These are phyloP conservation scores for Amaranthus palmeri DNA, from an alignment of 148 eudicot genomes.

Conservation along the genomic window DNA sequence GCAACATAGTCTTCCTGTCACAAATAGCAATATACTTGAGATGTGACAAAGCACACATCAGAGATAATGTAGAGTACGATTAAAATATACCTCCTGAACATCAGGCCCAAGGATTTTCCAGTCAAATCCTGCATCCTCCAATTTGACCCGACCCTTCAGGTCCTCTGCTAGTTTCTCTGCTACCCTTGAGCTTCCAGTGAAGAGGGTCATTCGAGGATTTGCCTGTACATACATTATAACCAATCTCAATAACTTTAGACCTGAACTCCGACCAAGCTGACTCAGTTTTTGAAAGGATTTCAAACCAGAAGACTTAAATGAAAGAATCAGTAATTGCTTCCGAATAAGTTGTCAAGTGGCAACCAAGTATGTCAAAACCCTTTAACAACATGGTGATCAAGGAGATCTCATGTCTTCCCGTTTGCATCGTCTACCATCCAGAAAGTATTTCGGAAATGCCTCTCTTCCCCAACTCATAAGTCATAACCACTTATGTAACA, in stretches of 20 bases:
- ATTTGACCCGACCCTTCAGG: conserved; percentile 70
- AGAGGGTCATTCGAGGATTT: conserved; percentile 96
- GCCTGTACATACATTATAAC: conserved; percentile 42
- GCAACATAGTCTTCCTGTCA: conserved; percentile 87
- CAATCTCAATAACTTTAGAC: not conserved
- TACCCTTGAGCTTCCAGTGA: conserved; percentile 95
- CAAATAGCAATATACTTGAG: conserved; percentile 6
- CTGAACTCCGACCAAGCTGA: not conserved
- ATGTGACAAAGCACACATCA: not conserved
- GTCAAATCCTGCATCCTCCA: conserved; percentile 99
- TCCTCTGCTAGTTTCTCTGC: conserved; percentile 90
- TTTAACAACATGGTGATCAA: no score
- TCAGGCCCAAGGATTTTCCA: conserved; percentile 99
- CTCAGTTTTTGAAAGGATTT: not conserved
- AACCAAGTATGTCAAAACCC: no score
- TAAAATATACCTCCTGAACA: conserved; percentile 71
- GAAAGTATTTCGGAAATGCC: not conserved
- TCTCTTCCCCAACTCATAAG: not conserved
- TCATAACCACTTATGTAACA: not conserved
- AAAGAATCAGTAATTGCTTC: no score
- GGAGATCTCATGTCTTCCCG: no score
- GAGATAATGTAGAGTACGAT: not conserved
- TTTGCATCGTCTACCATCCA: no score
- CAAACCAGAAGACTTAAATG: not conserved
- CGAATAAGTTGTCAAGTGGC: no score